A percentile compares a stretch with the other conserved stretches of the same genome.
Conservation (phyloP, 495 filamentous ascomycete genomes). For the Hyaloscypha finlandica region DNA sequence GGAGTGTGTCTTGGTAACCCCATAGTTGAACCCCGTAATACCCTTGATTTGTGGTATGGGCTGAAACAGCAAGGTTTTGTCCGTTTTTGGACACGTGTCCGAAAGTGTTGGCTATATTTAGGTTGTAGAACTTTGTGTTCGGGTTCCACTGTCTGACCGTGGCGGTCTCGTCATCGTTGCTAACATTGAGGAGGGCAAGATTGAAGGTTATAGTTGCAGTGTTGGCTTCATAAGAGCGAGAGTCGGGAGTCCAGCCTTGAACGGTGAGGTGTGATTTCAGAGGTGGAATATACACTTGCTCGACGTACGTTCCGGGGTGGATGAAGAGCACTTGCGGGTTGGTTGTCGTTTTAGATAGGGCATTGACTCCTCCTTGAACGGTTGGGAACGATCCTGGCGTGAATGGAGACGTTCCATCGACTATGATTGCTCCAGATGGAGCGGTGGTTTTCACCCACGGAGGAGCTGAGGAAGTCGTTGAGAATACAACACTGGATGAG, state of each 20-base stretch:
- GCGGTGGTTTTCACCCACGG: constrained; percentile 6
- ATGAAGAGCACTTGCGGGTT: constrained; percentile 62
- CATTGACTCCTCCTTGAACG: constrained; percentile 23
- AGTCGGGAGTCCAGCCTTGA: constrained; percentile 23
- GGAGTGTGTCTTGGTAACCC: constrained; percentile 53
- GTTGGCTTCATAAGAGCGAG: constrained; percentile 51
- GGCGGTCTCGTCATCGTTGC: constrained; percentile 25
- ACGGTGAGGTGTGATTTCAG: constrained; percentile 25
- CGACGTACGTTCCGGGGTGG: constrained; percentile 55
- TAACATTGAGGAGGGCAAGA: constrained; percentile 18
- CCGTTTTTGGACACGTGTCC: constrained; percentile 24
- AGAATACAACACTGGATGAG: not conserved
- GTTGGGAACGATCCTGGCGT: constrained; percentile 7
- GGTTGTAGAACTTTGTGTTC: constrained; percentile 28
- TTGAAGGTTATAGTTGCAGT: constrained; percentile 58
- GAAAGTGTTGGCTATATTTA: constrained; percentile 27
- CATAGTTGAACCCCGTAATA: constrained; percentile 47
- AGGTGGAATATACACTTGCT: constrained; percentile 57
- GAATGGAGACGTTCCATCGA: constrained; percentile 6
- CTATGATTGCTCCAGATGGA: constrained; percentile 23
- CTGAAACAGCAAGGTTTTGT: constrained; percentile 26
- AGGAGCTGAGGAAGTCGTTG: not conserved
- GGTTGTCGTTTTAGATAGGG: constrained; percentile 18
- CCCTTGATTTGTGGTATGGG: constrained; percentile 20
- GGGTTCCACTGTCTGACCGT: constrained; percentile 27